Evolutionary conservation across 1,284 basidiomycete genomes (phyloP), one percentile per base, ranked within the genome.

Genomic region (Heterobasidion annosum): DNA sequence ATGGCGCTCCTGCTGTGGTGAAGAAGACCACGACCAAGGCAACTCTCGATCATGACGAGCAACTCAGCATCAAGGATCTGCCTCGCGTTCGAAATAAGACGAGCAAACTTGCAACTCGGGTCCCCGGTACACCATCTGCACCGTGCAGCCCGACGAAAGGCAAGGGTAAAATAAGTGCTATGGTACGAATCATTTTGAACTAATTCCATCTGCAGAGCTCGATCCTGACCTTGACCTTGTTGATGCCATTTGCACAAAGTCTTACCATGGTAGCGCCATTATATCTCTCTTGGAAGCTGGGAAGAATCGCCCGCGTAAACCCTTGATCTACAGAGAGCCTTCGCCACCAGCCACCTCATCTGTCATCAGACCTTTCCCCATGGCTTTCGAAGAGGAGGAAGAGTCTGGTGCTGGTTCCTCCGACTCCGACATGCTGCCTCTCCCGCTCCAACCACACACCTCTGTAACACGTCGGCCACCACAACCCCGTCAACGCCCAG

Each of bases 371-470:
- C 57, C 58, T 25, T 58, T 59, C 42, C 58, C 58, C 1, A 45
- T 59, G 12, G 51, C 57, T 18, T 58, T 59, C 16, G 34, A 34
- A 7, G 54, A 56, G 25, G 57, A 59, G 42, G 51, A 37, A 49
- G 58, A 51, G 42, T 52, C 46, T 6, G 54, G 52, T 18, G 54
- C 51, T 2, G 46, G 43, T 18, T 3, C 3, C n/a, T 10, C 10
- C 37, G 58, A 53, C 10, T 7, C 13, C 18, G 44, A 53, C 33
- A 35, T 35, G 2, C 8, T 43, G 34, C 45, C 42, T 10, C 37
- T n/a, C 10, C 37, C 7, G 12, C 37, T n/a, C 10, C 37, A n/a
- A 40, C 37, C 37, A 40, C 37, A 40, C 12, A 40, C 37, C 37
- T 25, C 25, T 25, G 5, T 25, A 25, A 25, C 25, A 25, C 25